These are phyloP conservation scores for Sanguinoderma infundibulare DNA, from an alignment of 1,284 basidiomycete species.

Conservation along the genomic window DNA sequence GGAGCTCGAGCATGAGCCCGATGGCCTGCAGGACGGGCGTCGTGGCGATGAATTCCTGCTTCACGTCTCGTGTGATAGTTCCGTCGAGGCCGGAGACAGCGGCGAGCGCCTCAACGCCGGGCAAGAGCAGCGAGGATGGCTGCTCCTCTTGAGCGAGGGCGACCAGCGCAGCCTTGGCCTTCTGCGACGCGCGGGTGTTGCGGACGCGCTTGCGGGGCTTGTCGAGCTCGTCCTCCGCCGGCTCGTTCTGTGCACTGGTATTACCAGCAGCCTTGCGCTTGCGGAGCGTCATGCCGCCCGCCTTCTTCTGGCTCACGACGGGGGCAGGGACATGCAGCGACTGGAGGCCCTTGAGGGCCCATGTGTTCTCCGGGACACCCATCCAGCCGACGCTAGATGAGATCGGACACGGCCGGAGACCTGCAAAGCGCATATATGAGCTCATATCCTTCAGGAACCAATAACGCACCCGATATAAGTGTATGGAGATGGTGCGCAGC, in stretches of 20 bases:
- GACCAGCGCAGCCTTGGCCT: slow-evolving; percentile 6
- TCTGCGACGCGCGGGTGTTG: slow-evolving; percentile 18
- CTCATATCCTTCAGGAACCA: background rate
- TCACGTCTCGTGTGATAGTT: slow-evolving; percentile 14
- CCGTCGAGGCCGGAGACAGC: background rate
- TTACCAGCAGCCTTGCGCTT: slow-evolving; percentile 26
- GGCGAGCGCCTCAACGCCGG: background rate
- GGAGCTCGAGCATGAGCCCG: slow-evolving; percentile 15
- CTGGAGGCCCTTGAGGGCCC: slow-evolving; percentile 27
- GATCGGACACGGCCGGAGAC: slow-evolving; percentile 29
- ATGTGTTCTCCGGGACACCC: slow-evolving; percentile 25
- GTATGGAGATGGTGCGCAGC: background rate
- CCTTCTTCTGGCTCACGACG: slow-evolving; percentile 16
- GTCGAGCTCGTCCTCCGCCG: slow-evolving; percentile 8
- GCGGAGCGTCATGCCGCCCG: slow-evolving; percentile 28
- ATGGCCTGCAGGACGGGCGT: slow-evolving; percentile 19
- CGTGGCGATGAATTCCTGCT: slow-evolving; percentile 22
- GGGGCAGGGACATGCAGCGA: slow-evolving; percentile 15
- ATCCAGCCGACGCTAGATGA: slow-evolving; percentile 28
- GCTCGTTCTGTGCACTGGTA: slow-evolving; percentile 1
- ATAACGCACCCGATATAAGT: background rate
- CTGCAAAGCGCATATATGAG: slow-evolving; percentile 10
- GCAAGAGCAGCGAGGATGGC: slow-evolving; percentile 1
- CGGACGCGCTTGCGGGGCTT: slow-evolving; percentile 22
- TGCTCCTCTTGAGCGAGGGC: slow-evolving; percentile 1